These are phyloP conservation scores for Alternaria viburni DNA, from an alignment of 2,329 filamentous ascomycete genomes.

Conservation along the genomic window DNA sequence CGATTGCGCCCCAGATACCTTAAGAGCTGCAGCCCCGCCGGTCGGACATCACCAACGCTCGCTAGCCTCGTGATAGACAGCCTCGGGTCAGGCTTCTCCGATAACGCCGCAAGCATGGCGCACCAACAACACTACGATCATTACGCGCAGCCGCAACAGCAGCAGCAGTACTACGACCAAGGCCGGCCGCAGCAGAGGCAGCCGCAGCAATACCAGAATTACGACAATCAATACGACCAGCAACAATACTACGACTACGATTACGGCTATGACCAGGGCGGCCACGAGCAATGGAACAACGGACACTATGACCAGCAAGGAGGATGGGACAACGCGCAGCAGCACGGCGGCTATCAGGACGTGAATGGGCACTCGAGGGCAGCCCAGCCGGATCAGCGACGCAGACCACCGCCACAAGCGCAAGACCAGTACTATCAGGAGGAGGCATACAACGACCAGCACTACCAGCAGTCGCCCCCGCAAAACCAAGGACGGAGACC, in stretches of 20 bases:
- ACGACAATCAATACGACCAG: conserved; percentile 37
- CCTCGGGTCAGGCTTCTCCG: conserved; percentile 23
- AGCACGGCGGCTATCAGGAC: conserved; percentile 32
- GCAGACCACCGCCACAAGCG: conserved; percentile 22
- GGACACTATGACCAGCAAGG: conserved; percentile 43
- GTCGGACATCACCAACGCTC: conserved; percentile 29
- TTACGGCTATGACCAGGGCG: conserved; percentile 43
- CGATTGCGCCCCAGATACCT: conserved; percentile 6
- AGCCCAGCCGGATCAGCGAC: conserved; percentile 19
- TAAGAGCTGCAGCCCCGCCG: conserved; percentile 22
- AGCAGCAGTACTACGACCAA: conserved; percentile 44
- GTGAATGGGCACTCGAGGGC: conserved; percentile 29
- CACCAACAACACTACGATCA: conserved; percentile 49
- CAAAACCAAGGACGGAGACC: conserved; percentile 24
- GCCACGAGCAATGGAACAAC: conserved; percentile 44
- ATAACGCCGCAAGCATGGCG: conserved; percentile 43
- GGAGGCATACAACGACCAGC: conserved; percentile 33
- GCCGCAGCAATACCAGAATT: conserved; percentile 36
- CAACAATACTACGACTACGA: conserved; percentile 45
- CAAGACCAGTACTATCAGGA: conserved; percentile 36
- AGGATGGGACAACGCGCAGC: conserved; percentile 35
- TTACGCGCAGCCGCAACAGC: conserved; percentile 44
- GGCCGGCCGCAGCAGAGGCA: conserved; percentile 14
- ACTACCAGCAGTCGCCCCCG: conserved; percentile 34
- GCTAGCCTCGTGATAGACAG: conserved; percentile 26